Evolutionary conservation across 2,329 filamentous ascomycete genomes (phyloP).

Genomic region (Cladosporium sp.): DNA sequence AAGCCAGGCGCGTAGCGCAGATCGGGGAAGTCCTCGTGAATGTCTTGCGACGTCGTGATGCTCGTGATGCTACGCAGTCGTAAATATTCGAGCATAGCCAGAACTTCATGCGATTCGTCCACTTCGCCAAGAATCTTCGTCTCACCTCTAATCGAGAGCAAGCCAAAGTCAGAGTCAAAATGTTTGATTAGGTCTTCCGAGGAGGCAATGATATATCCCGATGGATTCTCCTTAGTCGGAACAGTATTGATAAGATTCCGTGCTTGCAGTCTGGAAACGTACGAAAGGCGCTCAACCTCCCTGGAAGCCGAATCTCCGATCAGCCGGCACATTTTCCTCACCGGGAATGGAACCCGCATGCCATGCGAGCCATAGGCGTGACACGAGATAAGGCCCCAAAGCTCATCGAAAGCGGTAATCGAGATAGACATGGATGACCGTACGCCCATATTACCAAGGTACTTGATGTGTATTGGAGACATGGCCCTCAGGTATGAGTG

Average conservation of each 20-base stretch:
- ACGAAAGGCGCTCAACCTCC: constrained; percentile 85
- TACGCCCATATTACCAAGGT: constrained; percentile 83
- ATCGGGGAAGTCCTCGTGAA: constrained; percentile 76
- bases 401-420: constrained; percentile 78
- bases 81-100: constrained; percentile 83
- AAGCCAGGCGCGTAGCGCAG: constrained; percentile 79
- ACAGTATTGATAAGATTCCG: constrained; percentile 86
- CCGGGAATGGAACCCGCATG: constrained; percentile 90
- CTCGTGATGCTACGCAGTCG: constrained; percentile 72
- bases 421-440: constrained; percentile 95
- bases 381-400: constrained; percentile 87
- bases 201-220: constrained; percentile 86
- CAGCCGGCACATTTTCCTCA: constrained; percentile 86
- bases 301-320: constrained; percentile 82
- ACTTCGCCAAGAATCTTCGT: constrained; percentile 79
- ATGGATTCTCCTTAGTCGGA: constrained; percentile 77
- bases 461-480: constrained; percentile 87
- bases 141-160: constrained; percentile 82
- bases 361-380: constrained; percentile 75
- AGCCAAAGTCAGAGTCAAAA: constrained; percentile 83
- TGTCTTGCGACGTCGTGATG: constrained; percentile 75
- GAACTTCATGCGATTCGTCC: constrained; percentile 75
- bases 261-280: constrained; percentile 79
- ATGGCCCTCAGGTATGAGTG: constrained; percentile 84
- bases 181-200: constrained; percentile 81